A percentile compares a stretch with the other conserved stretches of the same genome.
These are phyloP conservation scores for Polytolypa hystricis DNA, from an alignment of 2,329 filamentous ascomycete species.

Conservation along the genomic window DNA sequence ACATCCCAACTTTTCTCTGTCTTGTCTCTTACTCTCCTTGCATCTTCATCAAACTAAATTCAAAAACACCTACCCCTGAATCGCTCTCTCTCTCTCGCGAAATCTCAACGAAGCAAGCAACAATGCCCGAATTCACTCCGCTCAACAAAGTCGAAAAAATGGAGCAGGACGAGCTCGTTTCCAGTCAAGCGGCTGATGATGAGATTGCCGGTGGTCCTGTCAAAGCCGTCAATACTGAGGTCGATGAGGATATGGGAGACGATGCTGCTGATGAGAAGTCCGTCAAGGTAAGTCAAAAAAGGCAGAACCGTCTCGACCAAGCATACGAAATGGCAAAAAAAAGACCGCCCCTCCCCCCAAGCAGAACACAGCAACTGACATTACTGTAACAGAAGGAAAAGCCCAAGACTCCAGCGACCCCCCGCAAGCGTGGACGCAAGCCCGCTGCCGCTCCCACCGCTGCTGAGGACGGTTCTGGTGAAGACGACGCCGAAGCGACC, in stretches of 20 bases:
- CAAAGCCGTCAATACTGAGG: constrained; percentile 2
- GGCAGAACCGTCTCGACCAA: too few relatives aligned
- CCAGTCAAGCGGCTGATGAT: background rate
- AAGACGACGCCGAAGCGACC: constrained; percentile 1
- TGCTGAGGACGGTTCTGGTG: constrained; percentile 2
- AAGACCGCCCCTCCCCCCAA: too few relatives aligned
- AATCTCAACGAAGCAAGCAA: background rate
- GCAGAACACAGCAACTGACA: too few relatives aligned
- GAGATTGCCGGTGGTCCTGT: background rate
- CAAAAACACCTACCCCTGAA: background rate
- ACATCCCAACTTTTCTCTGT: too few relatives aligned
- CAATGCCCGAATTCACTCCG: constrained; percentile 9
- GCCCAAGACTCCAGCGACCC: constrained; percentile 8
- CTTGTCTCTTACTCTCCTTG: background rate
- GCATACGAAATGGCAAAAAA: too few relatives aligned
- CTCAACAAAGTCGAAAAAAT: constrained; percentile 7
- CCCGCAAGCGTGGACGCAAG: constrained; percentile 17
- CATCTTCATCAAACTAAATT: constrained; percentile 1
- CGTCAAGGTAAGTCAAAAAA: constrained; percentile 1
- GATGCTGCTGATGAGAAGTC: background rate
- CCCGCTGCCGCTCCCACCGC: too few relatives aligned
- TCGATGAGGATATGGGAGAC: background rate
- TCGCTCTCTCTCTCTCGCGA: background rate
- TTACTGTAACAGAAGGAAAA: too few relatives aligned
- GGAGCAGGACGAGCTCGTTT: background rate